Percentiles rank a stretch among this genome's conserved stretches.
Evolutionary conservation across 345 rosid genomes (phyloP).

Genomic region (Arabis alpina): DNA sequence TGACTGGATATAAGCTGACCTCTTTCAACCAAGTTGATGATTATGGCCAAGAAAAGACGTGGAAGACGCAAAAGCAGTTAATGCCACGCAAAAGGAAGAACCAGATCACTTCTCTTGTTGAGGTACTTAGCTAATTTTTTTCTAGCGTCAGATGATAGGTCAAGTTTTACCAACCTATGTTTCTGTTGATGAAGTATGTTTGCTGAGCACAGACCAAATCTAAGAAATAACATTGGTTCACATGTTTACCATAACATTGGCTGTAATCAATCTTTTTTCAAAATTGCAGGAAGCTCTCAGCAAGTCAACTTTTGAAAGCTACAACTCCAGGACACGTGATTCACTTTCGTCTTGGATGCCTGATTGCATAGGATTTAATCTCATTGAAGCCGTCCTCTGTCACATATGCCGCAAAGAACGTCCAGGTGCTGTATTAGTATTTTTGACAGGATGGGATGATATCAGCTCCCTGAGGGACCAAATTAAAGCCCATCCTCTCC

Average conservation of each 20-base stretch:
- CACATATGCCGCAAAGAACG: constrained; percentile 97
- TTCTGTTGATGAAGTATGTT: constrained; percentile 14
- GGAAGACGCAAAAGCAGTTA: constrained; percentile 95
- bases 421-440: constrained; percentile 89
- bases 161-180: constrained; percentile 2
- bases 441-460: constrained; percentile 99
- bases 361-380: constrained; percentile 94
- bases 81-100: constrained; percentile 90
- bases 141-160: constrained; percentile 16
- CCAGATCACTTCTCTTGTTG: constrained; percentile 89
- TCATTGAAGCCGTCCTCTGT: constrained; percentile 92
- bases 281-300: constrained; percentile 82
- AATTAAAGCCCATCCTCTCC: constrained; percentile 93
- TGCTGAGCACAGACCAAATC: constrained; percentile 19
- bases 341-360: constrained; percentile 91
- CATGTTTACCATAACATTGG: neutral
- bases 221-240: constrained; percentile 2
- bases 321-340: constrained; percentile 84
- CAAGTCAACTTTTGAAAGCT: constrained; percentile 82
- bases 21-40: constrained; percentile 97
- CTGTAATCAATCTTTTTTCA: constrained; percentile 2
- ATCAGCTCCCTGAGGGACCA: constrained; percentile 91
- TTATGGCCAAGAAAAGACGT: constrained; percentile 95
- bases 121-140: constrained; percentile 56
- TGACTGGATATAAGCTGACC: constrained; percentile 85